These are phyloP conservation scores for Ambrosia artemisiifolia DNA, from an alignment of 129 eudicot genomes.

Conservation along the genomic window DNA sequence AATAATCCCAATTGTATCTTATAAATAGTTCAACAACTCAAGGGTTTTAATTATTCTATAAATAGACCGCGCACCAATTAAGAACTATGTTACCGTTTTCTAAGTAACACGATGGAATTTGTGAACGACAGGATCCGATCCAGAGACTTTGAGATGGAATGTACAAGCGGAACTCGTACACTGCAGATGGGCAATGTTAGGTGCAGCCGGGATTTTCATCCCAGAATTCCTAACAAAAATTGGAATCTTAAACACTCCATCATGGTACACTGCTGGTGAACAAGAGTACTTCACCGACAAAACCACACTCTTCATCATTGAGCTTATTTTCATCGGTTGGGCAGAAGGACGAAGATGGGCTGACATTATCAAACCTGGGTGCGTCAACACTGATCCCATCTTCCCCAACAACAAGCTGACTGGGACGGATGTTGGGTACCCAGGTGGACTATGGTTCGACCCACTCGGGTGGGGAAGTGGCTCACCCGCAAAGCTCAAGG, in stretches of 20 bases:
- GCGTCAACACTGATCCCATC: conserved; percentile 98
- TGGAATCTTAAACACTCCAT: conserved; percentile 95
- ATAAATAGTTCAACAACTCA: too few species aligned
- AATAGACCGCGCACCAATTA: neutral
- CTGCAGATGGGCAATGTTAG: conserved; percentile 99
- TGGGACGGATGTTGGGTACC: conserved; percentile 98
- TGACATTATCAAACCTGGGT: conserved; percentile 90
- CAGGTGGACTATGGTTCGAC: conserved; percentile 99
- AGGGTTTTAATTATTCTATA: too few species aligned
- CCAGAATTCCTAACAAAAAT: conserved; percentile 94
- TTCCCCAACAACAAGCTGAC: conserved; percentile 99
- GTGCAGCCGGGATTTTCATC: conserved; percentile 99
- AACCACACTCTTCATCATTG: conserved; percentile 81
- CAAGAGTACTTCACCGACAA: conserved; percentile 96
- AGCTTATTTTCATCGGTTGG: conserved; percentile 90
- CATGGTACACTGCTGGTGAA: conserved; percentile 99
- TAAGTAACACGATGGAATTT: neutral
- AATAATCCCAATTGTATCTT: too few species aligned
- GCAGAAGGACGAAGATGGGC: conserved; percentile 99
- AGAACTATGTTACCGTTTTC: too few species aligned
- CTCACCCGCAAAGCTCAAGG: conserved; percentile 79
- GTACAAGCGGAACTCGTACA: conserved; percentile 90
- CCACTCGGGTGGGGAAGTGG: conserved; percentile 92
- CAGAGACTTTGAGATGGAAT: conserved; percentile 91
- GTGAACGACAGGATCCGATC: conserved; percentile 72